Evolutionary conservation across 1,284 basidiomycete species (phyloP).

Genomic region (Irpex sp.): DNA sequence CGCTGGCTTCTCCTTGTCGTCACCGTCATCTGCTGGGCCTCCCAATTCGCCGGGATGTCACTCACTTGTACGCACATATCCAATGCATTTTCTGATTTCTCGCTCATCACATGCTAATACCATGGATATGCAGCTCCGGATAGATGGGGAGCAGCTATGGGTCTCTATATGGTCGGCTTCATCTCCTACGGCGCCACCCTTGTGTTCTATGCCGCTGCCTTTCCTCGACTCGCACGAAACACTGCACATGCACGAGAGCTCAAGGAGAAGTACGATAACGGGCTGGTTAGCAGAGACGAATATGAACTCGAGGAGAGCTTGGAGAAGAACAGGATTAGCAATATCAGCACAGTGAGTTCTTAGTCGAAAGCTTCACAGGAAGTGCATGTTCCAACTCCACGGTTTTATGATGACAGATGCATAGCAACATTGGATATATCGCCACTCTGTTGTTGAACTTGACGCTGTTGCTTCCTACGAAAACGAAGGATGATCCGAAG

Average conservation of each 20-base stretch:
- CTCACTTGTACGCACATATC: slow-evolving; percentile 45
- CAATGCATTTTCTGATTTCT: slow-evolving; percentile 8
- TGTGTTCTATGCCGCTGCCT: slow-evolving; percentile 79
- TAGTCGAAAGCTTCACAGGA: neutral
- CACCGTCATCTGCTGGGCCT: slow-evolving; percentile 74
- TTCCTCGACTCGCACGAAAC: slow-evolving; percentile 79
- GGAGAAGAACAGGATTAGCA: slow-evolving; percentile 82
- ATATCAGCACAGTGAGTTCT: slow-evolving; percentile 68
- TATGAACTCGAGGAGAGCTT: slow-evolving; percentile 75
- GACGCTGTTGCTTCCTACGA: slow-evolving; percentile 68
- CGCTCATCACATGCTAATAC: too few species aligned
- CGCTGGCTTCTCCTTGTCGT: slow-evolving; percentile 69
- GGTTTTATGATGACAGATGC: slow-evolving; percentile 37
- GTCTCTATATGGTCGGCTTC: slow-evolving; percentile 77
- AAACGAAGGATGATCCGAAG: slow-evolving; percentile 50
- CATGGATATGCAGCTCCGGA: slow-evolving; percentile 39
- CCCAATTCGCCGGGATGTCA: slow-evolving; percentile 73
- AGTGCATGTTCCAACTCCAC: neutral
- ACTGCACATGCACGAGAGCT: slow-evolving; percentile 61
- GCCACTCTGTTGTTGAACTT: slow-evolving; percentile 63
- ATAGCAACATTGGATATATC: slow-evolving; percentile 74
- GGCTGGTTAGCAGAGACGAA: slow-evolving; percentile 52
- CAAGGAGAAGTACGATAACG: slow-evolving; percentile 51
- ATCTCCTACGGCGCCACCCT: slow-evolving; percentile 72
- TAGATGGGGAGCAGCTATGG: slow-evolving; percentile 74